Conservation (phyloP, 495 filamentous ascomycete species). For the Hypoxylon trugodes region DNA sequence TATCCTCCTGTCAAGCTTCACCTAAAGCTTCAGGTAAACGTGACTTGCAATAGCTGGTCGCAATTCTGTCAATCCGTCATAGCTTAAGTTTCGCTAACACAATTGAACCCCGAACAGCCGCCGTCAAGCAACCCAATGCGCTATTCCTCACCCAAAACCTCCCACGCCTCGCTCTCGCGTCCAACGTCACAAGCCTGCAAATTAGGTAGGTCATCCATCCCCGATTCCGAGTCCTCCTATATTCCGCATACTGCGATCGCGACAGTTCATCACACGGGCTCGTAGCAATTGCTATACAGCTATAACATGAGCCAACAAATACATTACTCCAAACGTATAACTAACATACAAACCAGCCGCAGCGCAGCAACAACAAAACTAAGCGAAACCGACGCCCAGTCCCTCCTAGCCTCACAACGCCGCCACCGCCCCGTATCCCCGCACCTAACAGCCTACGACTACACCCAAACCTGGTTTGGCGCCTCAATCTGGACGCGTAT, state of each 20-base stretch:
- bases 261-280: background rate
- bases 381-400: slow-evolving; percentile 63
- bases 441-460: slow-evolving; percentile 88
- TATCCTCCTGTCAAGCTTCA: background rate
- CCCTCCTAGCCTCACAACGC: slow-evolving; percentile 86
- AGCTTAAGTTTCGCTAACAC: slow-evolving; percentile 16
- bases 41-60: slow-evolving; percentile 1
- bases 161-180: slow-evolving; percentile 53
- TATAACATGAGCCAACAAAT: too few relatives aligned
- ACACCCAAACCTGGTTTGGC: slow-evolving; percentile 84
- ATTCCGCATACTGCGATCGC: background rate
- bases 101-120: slow-evolving; percentile 43
- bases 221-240: background rate
- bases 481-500: slow-evolving; percentile 78
- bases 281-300: background rate
- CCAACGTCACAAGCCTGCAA: slow-evolving; percentile 58
- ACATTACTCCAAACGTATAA: background rate
- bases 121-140: slow-evolving; percentile 58
- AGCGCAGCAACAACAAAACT: slow-evolving; percentile 67
- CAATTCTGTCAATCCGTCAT: background rate
- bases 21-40: background rate
- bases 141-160: slow-evolving; percentile 42
- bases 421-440: slow-evolving; percentile 84
- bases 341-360: slow-evolving; percentile 47
- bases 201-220: slow-evolving; percentile 56